These are phyloP conservation scores for Closterium sp. DNA, from an alignment of 139 green algal genomes.

Conservation along the genomic window DNA sequence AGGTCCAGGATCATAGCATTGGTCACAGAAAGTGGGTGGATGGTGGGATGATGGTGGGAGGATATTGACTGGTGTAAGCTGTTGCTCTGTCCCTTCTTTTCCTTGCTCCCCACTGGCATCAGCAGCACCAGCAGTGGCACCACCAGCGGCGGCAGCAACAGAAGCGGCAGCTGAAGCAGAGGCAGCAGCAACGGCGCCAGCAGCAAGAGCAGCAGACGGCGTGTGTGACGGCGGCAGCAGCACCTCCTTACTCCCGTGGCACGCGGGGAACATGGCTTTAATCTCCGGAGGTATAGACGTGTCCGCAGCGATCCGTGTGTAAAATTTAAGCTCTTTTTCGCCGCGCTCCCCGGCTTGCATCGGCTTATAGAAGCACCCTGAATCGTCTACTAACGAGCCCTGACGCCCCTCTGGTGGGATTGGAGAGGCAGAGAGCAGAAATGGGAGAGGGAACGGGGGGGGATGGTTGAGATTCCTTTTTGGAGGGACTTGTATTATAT, in stretches of 20 bases:
- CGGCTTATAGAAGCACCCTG: slow-evolving; percentile 28
- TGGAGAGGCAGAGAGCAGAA: neutral
- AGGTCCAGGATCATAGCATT: no score
- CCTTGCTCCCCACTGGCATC: no score
- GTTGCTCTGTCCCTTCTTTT: neutral
- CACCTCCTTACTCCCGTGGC: neutral
- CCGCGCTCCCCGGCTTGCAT: slow-evolving; percentile 25
- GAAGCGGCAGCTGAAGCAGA: neutral
- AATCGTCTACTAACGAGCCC: slow-evolving; percentile 35
- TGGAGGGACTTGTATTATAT: no score
- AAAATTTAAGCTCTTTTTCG: slow-evolving; percentile 30
- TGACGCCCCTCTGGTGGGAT: slow-evolving; percentile 13
- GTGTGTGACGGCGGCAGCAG: neutral
- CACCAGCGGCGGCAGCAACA: neutral
- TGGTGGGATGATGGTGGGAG: neutral
- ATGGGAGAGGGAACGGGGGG: neutral
- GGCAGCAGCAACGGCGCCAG: neutral
- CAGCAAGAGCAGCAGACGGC: neutral
- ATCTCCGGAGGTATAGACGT: slow-evolving; percentile 8
- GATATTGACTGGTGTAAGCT: neutral
- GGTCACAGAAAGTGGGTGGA: neutral
- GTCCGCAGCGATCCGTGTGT: slow-evolving; percentile 16
- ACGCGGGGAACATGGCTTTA: slow-evolving; percentile 2
- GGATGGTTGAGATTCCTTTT: no score
- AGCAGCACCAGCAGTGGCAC: neutral